Evolutionary conservation across 2,329 filamentous ascomycete species (phyloP).

Genomic region (Sporothrix sp.): DNA sequence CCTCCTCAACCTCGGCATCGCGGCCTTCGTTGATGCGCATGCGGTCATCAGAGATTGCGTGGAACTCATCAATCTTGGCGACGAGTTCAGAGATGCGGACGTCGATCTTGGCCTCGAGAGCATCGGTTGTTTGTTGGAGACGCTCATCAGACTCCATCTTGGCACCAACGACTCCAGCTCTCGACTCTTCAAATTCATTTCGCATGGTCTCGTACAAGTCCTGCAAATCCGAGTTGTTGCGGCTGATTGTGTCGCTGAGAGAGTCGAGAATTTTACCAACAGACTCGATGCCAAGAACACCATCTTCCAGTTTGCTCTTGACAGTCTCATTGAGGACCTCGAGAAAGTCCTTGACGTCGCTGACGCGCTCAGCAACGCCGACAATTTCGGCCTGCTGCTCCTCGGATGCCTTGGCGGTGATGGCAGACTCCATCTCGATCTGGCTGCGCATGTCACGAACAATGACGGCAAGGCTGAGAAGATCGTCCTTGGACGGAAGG

Average conservation of each 20-base stretch:
- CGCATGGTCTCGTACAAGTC: conserved; percentile 68
- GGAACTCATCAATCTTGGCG: conserved; percentile 79
- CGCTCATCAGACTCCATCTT: conserved; percentile 81
- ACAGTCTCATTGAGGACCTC: conserved; percentile 70
- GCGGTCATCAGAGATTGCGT: conserved; percentile 63
- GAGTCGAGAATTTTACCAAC: conserved; percentile 61
- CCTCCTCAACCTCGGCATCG: conserved; percentile 61
- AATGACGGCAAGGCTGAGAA: conserved; percentile 59
- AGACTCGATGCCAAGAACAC: conserved; percentile 60
- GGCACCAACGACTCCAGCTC: conserved; percentile 65
- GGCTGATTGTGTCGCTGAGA: conserved; percentile 52
- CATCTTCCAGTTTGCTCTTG: conserved; percentile 66
- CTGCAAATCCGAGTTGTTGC: conserved; percentile 56
- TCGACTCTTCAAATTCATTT: conserved; percentile 77
- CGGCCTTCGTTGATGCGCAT: conserved; percentile 64
- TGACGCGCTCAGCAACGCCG: conserved; percentile 64
- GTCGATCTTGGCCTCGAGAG: conserved; percentile 46
- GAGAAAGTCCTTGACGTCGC: conserved; percentile 58
- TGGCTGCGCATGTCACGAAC: conserved; percentile 57
- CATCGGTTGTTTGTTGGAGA: conserved; percentile 48
- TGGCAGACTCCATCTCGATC: conserved; percentile 57
- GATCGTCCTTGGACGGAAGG: conserved; percentile 66
- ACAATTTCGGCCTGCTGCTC: conserved; percentile 77
- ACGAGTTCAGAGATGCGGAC: conserved; percentile 67
- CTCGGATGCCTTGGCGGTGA: conserved; percentile 70